phyloP scores from a whole-genome alignment of 805 yeast species.

The Lachancea cidri region DNA sequence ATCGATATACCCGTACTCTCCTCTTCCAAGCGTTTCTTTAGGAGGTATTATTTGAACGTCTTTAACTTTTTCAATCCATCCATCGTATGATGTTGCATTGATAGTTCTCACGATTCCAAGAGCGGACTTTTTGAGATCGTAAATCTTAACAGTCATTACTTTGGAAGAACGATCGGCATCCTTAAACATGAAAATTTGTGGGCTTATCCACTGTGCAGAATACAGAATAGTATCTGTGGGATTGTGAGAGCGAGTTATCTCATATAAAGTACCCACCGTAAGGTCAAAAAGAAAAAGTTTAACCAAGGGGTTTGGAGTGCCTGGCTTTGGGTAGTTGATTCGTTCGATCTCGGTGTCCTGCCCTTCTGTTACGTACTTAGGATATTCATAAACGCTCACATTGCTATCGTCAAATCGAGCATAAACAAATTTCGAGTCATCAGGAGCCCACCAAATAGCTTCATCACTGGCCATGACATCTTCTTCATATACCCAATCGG shows the following conservation, averaged over 20 bases:
- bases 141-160: slow-evolving; percentile 44
- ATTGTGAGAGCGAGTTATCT: slow-evolving; percentile 21
- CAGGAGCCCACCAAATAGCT: slow-evolving; percentile 72
- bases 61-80: slow-evolving; percentile 55
- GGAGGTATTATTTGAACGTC: slow-evolving; percentile 38
- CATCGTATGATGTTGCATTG: slow-evolving; percentile 42
- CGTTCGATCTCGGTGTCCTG: slow-evolving; percentile 42
- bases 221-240: slow-evolving; percentile 43
- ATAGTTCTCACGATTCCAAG: slow-evolving; percentile 40
- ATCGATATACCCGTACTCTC: slow-evolving; percentile 56
- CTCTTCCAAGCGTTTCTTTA: slow-evolving; percentile 25
- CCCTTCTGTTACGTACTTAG: slow-evolving; percentile 39
- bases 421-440: slow-evolving; percentile 50
- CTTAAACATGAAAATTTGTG: slow-evolving; percentile 47
- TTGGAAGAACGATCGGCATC: slow-evolving; percentile 61
- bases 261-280: slow-evolving; percentile 17
- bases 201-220: slow-evolving; percentile 55
- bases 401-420: slow-evolving; percentile 54
- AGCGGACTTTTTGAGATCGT: slow-evolving; percentile 28
- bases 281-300: slow-evolving; percentile 42
- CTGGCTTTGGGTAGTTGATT: slow-evolving; percentile 72
- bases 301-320: slow-evolving; percentile 53
- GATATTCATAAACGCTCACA: slow-evolving; percentile 50
- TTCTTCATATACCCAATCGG: slow-evolving; percentile 85
- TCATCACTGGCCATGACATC: slow-evolving; percentile 58